phyloP scores from a whole-genome alignment of 2,329 filamentous ascomycete genomes.

The Calonectria hongkongensis region DNA sequence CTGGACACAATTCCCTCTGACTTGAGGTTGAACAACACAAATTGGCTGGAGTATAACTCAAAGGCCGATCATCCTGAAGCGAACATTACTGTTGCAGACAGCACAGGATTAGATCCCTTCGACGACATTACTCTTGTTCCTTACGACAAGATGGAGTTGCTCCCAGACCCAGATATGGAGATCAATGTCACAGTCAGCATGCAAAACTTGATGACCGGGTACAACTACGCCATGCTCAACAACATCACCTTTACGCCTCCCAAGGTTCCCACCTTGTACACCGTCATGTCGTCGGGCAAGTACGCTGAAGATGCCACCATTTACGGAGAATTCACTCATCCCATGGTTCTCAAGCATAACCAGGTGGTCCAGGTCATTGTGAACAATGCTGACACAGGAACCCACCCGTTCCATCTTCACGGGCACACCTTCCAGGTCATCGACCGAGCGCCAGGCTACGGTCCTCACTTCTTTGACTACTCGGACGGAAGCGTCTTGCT shows the following conservation, averaged over 20 bases:
- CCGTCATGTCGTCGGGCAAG: conserved; percentile 79
- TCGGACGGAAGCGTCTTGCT: conserved; percentile 73
- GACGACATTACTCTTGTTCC: conserved; percentile 86
- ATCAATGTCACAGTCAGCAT: conserved; percentile 76
- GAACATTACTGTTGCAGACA: conserved; percentile 72
- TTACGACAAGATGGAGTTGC: conserved; percentile 77
- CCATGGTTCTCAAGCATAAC: conserved; percentile 80
- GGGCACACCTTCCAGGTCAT: conserved; percentile 84
- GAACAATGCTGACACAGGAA: conserved; percentile 83
- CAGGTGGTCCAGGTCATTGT: conserved; percentile 83
- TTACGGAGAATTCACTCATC: conserved; percentile 80
- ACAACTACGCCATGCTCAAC: conserved; percentile 81
- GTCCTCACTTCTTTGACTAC: conserved; percentile 64
- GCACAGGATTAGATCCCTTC: conserved; percentile 74
- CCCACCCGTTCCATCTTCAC: conserved; percentile 87
- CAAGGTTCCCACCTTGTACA: conserved; percentile 88
- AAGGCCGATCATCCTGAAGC: conserved; percentile 64
- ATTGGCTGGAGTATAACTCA: conserved; percentile 76
- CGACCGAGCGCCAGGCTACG: conserved; percentile 63
- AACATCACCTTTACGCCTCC: conserved; percentile 84
- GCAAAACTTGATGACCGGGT: conserved; percentile 76
- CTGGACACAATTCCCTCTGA: conserved; percentile 81
- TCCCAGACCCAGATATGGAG: conserved; percentile 78
- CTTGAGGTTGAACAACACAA: conserved; percentile 81
- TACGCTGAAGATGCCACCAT: conserved; percentile 74